These are phyloP conservation scores for Fulvia fulva DNA, from an alignment of 2,329 filamentous ascomycete genomes.

Conservation along the genomic window DNA sequence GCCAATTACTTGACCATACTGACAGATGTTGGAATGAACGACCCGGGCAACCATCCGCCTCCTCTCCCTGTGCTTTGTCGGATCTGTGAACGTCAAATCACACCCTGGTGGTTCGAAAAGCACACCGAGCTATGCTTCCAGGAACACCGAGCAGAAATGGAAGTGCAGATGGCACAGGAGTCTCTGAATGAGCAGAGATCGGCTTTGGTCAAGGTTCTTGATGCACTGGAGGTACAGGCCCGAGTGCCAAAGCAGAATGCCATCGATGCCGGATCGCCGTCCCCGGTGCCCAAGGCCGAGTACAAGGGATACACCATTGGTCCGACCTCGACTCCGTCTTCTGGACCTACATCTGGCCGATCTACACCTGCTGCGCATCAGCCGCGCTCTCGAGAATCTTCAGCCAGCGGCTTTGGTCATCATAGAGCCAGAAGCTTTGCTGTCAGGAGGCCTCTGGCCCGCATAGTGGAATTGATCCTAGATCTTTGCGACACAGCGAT, in stretches of 20 bases:
- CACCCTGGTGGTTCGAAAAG: slow-evolving; percentile 99
- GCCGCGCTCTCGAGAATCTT: slow-evolving; percentile 65
- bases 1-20: slow-evolving; percentile 89
- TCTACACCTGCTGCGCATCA: slow-evolving; percentile 64
- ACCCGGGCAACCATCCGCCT: slow-evolving; percentile 70
- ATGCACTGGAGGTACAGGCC: slow-evolving; percentile 78
- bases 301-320: slow-evolving; percentile 88
- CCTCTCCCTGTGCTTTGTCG: slow-evolving; percentile 85
- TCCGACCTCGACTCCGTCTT: slow-evolving; percentile 59
- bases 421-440: slow-evolving; percentile 82
- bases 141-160: slow-evolving; percentile 95
- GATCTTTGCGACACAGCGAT: slow-evolving; percentile 94
- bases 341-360: slow-evolving; percentile 66
- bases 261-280: slow-evolving; percentile 47
- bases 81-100: slow-evolving; percentile 95
- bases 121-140: slow-evolving; percentile 94
- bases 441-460: slow-evolving; percentile 78
- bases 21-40: slow-evolving; percentile 75
- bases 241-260: slow-evolving; percentile 55
- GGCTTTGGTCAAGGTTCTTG: slow-evolving; percentile 89
- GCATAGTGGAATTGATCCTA: slow-evolving; percentile 90
- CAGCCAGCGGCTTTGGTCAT: slow-evolving; percentile 67
- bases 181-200: slow-evolving; percentile 88
- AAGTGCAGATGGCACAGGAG: slow-evolving; percentile 94
- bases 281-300: slow-evolving; percentile 52